A percentile compares a stretch with the other conserved stretches of the same genome.
phyloP scores from a whole-genome alignment of 495 filamentous ascomycete genomes.

The Pseudoneurospora amorphoporcata region DNA sequence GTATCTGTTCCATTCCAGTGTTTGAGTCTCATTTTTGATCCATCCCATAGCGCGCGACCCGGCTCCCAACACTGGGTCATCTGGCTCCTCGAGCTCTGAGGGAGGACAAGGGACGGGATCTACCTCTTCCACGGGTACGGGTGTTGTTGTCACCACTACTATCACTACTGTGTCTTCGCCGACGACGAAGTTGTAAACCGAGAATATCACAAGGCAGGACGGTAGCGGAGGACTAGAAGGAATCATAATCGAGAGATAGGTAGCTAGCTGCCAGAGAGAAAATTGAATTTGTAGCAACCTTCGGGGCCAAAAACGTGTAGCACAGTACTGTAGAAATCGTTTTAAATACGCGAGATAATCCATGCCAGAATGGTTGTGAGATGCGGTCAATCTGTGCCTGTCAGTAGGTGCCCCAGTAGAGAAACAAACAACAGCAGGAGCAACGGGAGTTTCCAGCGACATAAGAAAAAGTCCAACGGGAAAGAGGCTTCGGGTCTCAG shows the following conservation, averaged over 20 bases:
- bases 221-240: not conserved
- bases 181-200: not conserved
- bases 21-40: no score
- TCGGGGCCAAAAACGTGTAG: not conserved
- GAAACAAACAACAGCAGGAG: not conserved
- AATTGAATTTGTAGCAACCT: no score
- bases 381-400: not conserved
- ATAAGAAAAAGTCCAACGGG: not conserved
- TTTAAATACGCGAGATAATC: not conserved
- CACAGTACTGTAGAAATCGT: no score
- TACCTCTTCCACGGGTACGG: not conserved
- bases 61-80: not conserved
- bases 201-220: not conserved
- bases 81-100: not conserved
- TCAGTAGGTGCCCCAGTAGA: no score
- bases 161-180: not conserved
- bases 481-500: not conserved
- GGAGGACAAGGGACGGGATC: not conserved
- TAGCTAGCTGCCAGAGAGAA: not conserved
- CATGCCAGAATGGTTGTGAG: not conserved
- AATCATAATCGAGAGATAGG: not conserved
- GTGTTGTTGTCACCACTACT: not conserved
- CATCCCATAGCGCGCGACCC: no score
- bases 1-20: no score
- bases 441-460: not conserved